A percentile compares a stretch with the other conserved stretches of the same genome.
phyloP scores from a whole-genome alignment of 1,139 yeast species.

The Zygotorulaspora mrakii region DNA sequence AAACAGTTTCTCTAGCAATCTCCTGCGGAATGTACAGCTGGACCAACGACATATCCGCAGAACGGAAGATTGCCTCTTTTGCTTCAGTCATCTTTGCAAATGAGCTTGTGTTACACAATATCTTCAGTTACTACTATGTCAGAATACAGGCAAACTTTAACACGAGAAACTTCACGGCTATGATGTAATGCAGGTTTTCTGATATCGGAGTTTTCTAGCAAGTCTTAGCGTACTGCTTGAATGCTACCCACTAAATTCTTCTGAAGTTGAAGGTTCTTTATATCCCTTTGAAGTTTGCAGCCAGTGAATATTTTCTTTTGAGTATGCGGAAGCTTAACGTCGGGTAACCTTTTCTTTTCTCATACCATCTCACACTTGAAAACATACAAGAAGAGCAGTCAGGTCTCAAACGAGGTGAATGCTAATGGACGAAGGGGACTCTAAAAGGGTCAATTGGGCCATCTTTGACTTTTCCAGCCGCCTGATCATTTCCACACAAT shows the following conservation, averaged over 20 bases:
- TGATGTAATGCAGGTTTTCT: too few species aligned
- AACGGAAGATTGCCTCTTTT: conserved; percentile 74
- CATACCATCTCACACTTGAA: background rate
- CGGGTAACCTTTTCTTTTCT: conserved; percentile 1
- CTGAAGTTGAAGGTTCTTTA: too few species aligned
- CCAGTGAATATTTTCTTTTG: conserved; percentile 2
- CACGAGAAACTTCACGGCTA: too few species aligned
- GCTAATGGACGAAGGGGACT: background rate
- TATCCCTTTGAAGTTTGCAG: conserved; percentile 6
- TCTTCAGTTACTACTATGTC: too few species aligned
- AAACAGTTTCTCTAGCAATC: conserved; percentile 81
- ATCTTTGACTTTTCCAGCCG: background rate
- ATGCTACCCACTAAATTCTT: too few species aligned
- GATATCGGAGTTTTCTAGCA: too few species aligned
- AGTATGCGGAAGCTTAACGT: background rate
- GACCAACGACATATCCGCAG: conserved; percentile 92
- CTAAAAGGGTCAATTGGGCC: conserved; percentile 6
- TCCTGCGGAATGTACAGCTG: conserved; percentile 92
- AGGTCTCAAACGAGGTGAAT: background rate
- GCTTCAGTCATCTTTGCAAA: conserved; percentile 21
- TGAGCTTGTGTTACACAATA: background rate
- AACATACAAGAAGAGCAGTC: background rate
- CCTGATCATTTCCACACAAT: conserved; percentile 2
- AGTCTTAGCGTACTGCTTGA: too few species aligned
- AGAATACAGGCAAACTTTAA: too few species aligned